Evolutionary conservation across 164 flowering plant genomes (phyloP), one percentile per base, ranked within the genome.

Genomic region (Berberis thunbergii): DNA sequence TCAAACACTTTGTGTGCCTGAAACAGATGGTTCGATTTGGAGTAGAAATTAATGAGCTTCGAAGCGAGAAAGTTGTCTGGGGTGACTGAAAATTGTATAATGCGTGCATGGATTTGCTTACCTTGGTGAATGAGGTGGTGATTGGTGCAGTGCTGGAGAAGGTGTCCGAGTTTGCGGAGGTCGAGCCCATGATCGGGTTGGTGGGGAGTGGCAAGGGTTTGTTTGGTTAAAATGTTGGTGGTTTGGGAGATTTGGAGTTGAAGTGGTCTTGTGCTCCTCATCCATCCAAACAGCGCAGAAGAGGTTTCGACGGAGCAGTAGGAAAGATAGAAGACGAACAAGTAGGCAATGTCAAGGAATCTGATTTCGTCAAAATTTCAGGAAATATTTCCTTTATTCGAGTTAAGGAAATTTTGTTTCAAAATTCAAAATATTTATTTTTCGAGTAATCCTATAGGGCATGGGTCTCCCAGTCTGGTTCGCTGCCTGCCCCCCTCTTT

Each of bases 11-110:
- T 67, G 67, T 69, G 83, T 3, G 91, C 93, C 43, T 70, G 63
- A 1, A 2, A 5, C 38, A 78, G 54, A 57, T 59, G 56, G 45
- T 71, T 67, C 39, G 78, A 56, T 66, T 70, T 85, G 4, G 85
- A 60, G 63, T 89, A 89, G 60, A 81, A 74, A 43, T 60, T 63
- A 41, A 85, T 64, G 63, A 89, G 85, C 65, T 81, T 87, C 12
- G 96, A 83, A 12, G 80, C 91, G 45, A 89, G 80, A 68, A 74
- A 87, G 74, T 85, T 85, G 68, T 70, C 81, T n/a, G 80, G 83
- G 3, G 56, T 57, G 60, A 84, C 72, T 2, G 81, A 72, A 46
- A 46, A 72, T 46, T 78, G 75, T 61, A 85, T 11, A 59, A 85
- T 61, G 44, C 81, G 87, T 12, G 84, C 83, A 68, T 86, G 92